These are phyloP conservation scores for Entomortierella parvispora DNA, from an alignment of 192 early-diverging fungal species.

Conservation along the genomic window DNA sequence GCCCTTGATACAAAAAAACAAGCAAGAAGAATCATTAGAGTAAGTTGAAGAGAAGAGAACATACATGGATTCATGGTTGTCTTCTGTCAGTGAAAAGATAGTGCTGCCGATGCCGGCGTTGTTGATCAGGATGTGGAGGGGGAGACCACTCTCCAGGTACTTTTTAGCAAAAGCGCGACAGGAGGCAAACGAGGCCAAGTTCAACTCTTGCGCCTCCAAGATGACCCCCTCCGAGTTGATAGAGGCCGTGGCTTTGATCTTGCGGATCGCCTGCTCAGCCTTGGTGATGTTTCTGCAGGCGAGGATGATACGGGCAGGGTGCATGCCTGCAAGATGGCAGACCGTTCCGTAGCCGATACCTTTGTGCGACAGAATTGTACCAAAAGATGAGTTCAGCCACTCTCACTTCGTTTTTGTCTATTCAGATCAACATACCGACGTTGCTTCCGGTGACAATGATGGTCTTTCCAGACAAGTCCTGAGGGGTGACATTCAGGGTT, in stretches of 20 bases:
- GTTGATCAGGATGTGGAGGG: constrained; percentile 66
- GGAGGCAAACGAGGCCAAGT: constrained; percentile 49
- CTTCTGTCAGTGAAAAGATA: background rate
- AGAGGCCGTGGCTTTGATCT: too few relatives aligned
- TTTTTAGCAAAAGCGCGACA: constrained; percentile 47
- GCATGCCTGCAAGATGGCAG: constrained; percentile 21
- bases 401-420: background rate
- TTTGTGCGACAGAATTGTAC: background rate
- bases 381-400: background rate
- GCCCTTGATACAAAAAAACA: too few relatives aligned
- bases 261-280: constrained; percentile 24
- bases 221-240: constrained; percentile 4
- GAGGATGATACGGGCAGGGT: constrained; percentile 26
- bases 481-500: background rate
- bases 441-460: constrained; percentile 41
- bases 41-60: background rate
- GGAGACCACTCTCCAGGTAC: constrained; percentile 42
- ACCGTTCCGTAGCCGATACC: constrained; percentile 41
- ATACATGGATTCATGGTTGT: constrained; percentile 30
- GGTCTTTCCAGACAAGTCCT: constrained; percentile 29
- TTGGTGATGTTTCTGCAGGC: constrained; percentile 33
- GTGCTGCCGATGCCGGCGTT: constrained; percentile 61
- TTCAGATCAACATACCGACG: constrained; percentile 17
- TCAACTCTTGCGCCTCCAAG: constrained; percentile 24
- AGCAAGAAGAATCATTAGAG: too few relatives aligned